Evolutionary conservation across 2,329 filamentous ascomycete genomes (phyloP).

Genomic region (Pseudogymnoascus sp.): DNA sequence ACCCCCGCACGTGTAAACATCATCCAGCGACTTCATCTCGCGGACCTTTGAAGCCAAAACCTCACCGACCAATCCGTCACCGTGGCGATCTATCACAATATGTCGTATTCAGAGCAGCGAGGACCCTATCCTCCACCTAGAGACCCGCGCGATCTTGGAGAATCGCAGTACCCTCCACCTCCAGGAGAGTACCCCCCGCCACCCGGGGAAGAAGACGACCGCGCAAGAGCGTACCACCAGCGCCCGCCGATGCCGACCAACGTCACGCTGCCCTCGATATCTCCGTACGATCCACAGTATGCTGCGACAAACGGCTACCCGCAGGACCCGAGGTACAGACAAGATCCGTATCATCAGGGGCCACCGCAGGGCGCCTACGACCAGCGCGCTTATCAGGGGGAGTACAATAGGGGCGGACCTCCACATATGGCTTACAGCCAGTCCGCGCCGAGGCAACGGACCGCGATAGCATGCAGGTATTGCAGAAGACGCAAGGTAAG

Average conservation of each 20-base stretch:
- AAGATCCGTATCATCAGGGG: slow-evolving; percentile 21
- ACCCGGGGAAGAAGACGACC: slow-evolving; percentile 28
- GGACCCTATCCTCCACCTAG: slow-evolving; percentile 22
- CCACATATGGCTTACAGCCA: slow-evolving; percentile 29
- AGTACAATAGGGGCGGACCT: slow-evolving; percentile 20
- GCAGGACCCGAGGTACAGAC: slow-evolving; percentile 21
- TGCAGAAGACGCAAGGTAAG: slow-evolving; percentile 51
- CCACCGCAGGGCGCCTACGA: slow-evolving; percentile 19
- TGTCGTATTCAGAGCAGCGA: slow-evolving; percentile 26
- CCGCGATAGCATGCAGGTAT: slow-evolving; percentile 53
- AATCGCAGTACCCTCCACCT: slow-evolving; percentile 20
- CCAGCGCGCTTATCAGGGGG: slow-evolving; percentile 20
- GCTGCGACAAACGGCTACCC: slow-evolving; percentile 20
- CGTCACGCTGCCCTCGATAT: slow-evolving; percentile 26
- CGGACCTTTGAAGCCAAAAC: not conserved
- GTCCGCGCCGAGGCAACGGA: slow-evolving; percentile 50
- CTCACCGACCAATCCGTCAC: slow-evolving; percentile 12
- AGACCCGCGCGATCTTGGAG: slow-evolving; percentile 18
- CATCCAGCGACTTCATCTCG: not conserved
- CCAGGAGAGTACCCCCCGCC: slow-evolving; percentile 21
- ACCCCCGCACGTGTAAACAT: not conserved
- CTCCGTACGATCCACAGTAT: slow-evolving; percentile 24
- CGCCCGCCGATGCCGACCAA: slow-evolving; percentile 20
- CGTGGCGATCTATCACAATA: slow-evolving; percentile 26
- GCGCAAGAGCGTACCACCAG: slow-evolving; percentile 25